Conservation (phyloP, 164 flowering plant species). For the Cinnamomum chago region DNA sequence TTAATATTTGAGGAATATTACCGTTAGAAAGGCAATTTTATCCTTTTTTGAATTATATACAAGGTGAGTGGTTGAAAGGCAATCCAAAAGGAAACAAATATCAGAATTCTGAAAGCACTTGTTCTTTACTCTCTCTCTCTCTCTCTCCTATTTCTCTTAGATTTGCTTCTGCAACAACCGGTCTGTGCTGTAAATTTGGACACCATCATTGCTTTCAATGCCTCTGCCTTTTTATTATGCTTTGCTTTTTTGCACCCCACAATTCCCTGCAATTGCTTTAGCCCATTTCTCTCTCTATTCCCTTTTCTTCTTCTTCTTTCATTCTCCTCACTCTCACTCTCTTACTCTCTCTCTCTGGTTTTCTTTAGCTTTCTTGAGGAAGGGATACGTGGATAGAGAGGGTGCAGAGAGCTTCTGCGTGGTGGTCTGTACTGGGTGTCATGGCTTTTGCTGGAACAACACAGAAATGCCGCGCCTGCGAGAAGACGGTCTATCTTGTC, state of each 20-base stretch:
- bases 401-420: neutral
- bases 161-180: constrained; percentile 1
- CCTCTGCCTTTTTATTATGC: neutral
- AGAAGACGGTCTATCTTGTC: constrained; percentile 81
- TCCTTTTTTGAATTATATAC: neutral
- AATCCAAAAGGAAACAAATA: neutral
- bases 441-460: constrained; percentile 94
- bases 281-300: neutral
- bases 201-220: neutral
- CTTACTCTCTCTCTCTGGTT: neutral
- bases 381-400: neutral
- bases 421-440: constrained; percentile 5
- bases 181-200: neutral
- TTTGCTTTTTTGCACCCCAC: neutral
- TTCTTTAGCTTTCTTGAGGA: neutral
- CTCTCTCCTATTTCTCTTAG: neutral
- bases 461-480: constrained; percentile 88
- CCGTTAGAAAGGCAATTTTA: neutral
- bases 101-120: neutral
- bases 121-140: too few relatives aligned
- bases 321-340: neutral
- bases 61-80: neutral
- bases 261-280: neutral
- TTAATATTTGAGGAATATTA: neutral
- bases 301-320: neutral